A percentile compares a stretch with the other conserved stretches of the same genome.
phyloP scores from a whole-genome alignment of 352 stramenopile species.

The Phytophthora aleatoria region DNA sequence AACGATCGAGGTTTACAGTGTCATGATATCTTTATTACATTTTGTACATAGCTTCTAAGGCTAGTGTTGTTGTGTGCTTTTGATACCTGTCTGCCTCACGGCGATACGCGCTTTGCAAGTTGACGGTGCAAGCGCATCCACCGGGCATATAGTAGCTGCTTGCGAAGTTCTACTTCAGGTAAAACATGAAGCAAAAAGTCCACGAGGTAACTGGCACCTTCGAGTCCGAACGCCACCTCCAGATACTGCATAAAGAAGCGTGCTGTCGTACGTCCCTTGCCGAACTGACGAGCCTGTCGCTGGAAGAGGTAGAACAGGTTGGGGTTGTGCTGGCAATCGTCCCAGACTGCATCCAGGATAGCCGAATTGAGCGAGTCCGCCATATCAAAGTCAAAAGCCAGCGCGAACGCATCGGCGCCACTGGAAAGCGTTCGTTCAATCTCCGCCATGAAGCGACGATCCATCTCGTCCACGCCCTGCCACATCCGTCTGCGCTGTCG shows the following conservation, averaged over 20 bases:
- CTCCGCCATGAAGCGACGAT: conserved; percentile 63
- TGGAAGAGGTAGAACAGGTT: conserved; percentile 86
- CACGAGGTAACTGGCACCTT: conserved; percentile 75
- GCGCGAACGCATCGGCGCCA: conserved; percentile 17
- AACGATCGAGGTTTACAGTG: neutral
- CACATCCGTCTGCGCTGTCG: conserved; percentile 51
- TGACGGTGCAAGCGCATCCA: conserved; percentile 74
- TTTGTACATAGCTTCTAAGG: conserved; percentile 28
- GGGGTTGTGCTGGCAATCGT: conserved; percentile 85
- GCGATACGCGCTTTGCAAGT: conserved; percentile 60
- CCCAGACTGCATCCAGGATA: conserved; percentile 84
- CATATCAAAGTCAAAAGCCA: conserved; percentile 61
- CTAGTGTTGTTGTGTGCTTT: conserved; percentile 15
- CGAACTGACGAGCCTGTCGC: conserved; percentile 78
- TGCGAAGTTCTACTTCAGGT: conserved; percentile 63
- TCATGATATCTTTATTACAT: conserved; percentile 24
- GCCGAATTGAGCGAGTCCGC: conserved; percentile 74
- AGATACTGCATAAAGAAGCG: conserved; percentile 80
- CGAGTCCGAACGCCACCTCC: conserved; percentile 77
- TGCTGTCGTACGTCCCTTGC: conserved; percentile 58
- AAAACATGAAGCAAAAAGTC: conserved; percentile 86
- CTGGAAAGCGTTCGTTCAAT: conserved; percentile 55
- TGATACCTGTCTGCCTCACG: conserved; percentile 17
- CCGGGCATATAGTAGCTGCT: conserved; percentile 62
- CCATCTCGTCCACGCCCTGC: conserved; percentile 79